Base-by-base conservation (phyloP, 2,329 filamentous ascomycete species). In the Penicillium sp. region DNA sequence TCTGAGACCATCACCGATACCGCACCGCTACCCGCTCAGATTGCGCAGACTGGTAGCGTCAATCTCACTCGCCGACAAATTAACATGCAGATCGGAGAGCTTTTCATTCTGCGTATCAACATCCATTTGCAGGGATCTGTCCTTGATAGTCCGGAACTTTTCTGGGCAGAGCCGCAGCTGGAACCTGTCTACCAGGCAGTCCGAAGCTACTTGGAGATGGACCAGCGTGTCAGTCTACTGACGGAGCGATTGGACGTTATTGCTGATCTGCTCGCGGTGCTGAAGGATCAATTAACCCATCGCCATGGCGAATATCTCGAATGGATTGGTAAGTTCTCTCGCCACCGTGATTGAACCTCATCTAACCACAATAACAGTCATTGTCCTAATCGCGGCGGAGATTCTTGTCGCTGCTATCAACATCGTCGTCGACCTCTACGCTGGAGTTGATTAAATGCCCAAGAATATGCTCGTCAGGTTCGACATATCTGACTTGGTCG, bases 11-110 rank as follows among this genome's bases (percentile, higher is more conserved):
- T 99, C 65, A 89, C 95, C 62, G 88, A 88, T 1, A 97, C 92
- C 67, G 95, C 96, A 70, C 90, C 95, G 55, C 89, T 99, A 4
- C 94, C 94, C 0, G 88, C 90, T 8, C 90, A 96, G 72, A 96
- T 99, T 64, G 93, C 94, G 3, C 79, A 89, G 60, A 97, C 93
- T 0, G 94, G 94, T 59, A 94, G 92, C 68, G 94, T 99, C 68
- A 88, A 90, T 51, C 84, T 99, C 54, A 91, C 87, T 54, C 86
- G 93, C 41, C 86, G 86, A 55, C 87, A 97, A 72, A 97, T 99
- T 80, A 97, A 97, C 79, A 97, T 97, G 92, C 92, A 97, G 75
- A 97, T 99, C 57, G 94, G 94, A 71, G 92, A 99, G 77, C 84
- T 99, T 50, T 99, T 99, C 75, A 97, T 99, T 69, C 79, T 99